A percentile compares a stretch with the other conserved stretches of the same genome.
Conservation (phyloP, 176 grass and related monocot genomes). For the Oryza longistaminata region DNA sequence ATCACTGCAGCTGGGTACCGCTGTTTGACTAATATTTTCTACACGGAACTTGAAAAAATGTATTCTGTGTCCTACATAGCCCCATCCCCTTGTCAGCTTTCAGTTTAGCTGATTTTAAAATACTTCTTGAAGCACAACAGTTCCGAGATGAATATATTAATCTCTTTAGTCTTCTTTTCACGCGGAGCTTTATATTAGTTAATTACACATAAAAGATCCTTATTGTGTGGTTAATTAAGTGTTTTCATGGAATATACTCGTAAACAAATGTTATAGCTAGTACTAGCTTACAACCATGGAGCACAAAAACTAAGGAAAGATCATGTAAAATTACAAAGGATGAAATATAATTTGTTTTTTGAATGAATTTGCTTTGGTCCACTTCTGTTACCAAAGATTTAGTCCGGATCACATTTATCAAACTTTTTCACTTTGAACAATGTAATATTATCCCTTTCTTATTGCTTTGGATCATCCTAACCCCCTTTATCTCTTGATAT, state of each 20-base stretch:
- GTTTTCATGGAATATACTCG: slow-evolving; percentile 9
- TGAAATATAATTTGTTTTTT: too few species aligned
- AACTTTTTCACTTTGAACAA: too few species aligned
- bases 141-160: slow-evolving; percentile 45
- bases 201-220: slow-evolving; percentile 23
- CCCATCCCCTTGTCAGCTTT: slow-evolving; percentile 43
- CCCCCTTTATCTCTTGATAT: too few species aligned
- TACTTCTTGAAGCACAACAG: slow-evolving; percentile 42
- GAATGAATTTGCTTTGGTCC: too few species aligned
- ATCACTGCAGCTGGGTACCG: not conserved
- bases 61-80: slow-evolving; percentile 17
- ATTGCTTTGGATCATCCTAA: too few species aligned
- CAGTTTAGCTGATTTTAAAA: slow-evolving; percentile 35
- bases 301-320: not conserved
- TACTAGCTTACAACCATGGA: not conserved
- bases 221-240: slow-evolving; percentile 19
- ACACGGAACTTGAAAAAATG: slow-evolving; percentile 33
- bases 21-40: slow-evolving; percentile 9
- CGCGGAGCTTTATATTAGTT: slow-evolving; percentile 9
- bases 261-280: not conserved
- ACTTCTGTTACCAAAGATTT: too few species aligned
- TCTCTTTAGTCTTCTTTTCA: slow-evolving; percentile 37
- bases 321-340: too few species aligned
- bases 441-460: too few species aligned
- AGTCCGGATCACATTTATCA: too few species aligned